phyloP scores from a whole-genome alignment of 2,329 filamentous ascomycete species.

The Aspergillus vadensis region DNA sequence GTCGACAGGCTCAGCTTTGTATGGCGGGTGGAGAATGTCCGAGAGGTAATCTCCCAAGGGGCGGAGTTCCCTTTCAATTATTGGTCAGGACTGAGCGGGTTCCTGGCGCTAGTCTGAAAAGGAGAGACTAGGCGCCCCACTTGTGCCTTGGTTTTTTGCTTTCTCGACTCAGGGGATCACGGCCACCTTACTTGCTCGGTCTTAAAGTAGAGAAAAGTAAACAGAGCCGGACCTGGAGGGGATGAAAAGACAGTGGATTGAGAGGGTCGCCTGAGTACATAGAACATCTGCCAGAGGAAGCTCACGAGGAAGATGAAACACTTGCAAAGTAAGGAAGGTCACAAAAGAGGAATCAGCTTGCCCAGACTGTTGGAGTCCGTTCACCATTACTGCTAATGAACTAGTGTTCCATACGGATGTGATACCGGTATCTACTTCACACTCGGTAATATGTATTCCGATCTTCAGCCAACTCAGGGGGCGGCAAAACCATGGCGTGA shows the following conservation, averaged over 20 bases:
- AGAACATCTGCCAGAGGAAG: too few species aligned
- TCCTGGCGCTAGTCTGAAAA: slow-evolving; percentile 28
- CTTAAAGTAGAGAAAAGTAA: background rate
- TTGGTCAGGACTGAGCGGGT: slow-evolving; percentile 18
- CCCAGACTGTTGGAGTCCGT: background rate
- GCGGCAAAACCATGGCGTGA: background rate
- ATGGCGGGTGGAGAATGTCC: slow-evolving; percentile 7
- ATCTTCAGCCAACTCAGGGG: background rate
- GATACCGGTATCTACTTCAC: background rate
- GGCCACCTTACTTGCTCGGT: background rate
- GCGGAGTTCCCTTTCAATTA: background rate
- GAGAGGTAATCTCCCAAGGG: slow-evolving; percentile 4
- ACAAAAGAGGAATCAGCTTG: background rate
- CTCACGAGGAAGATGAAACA: background rate
- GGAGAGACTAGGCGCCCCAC: background rate
- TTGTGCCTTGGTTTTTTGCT: slow-evolving; percentile 1
- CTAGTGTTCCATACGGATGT: background rate
- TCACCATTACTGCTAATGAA: background rate
- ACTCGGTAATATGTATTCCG: background rate
- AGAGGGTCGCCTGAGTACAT: too few species aligned
- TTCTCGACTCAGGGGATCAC: slow-evolving; percentile 18
- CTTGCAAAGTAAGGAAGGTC: background rate
- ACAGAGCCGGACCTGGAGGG: background rate
- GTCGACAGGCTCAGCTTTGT: slow-evolving; percentile 1
- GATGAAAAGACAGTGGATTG: background rate